Conservation (phyloP, 73 alveolate genomes). For the Uronychia setigera region DNA sequence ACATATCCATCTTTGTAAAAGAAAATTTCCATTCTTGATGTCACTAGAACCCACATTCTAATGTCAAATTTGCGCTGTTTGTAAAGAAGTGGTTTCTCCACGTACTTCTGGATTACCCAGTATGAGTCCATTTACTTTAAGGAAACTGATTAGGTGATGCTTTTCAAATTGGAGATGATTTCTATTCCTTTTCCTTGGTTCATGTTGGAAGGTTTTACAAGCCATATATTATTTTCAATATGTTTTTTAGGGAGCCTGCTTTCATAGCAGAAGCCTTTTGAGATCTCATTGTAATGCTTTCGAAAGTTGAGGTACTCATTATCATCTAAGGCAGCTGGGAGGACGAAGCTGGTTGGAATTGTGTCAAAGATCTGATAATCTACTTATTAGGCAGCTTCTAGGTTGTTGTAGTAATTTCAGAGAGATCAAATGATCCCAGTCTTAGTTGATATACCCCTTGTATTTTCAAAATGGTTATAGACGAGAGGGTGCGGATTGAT, state of each 20-base stretch:
- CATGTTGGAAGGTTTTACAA: conserved; percentile 81
- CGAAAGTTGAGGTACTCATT: conserved; percentile 12
- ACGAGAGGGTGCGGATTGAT: conserved; percentile 45
- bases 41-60: conserved; percentile 74
- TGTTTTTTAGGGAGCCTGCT: conserved; percentile 80
- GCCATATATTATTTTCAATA: conserved; percentile 86
- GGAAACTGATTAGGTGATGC: no score
- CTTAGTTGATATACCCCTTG: conserved; percentile 56
- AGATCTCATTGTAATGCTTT: conserved; percentile 26
- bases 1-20: conserved; percentile 86
- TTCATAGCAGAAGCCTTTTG: conserved; percentile 47
- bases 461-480: conserved; percentile 69
- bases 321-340: conserved; percentile 23
- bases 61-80: conserved; percentile 89
- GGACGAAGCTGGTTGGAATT: conserved; percentile 62
- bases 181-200: conserved; percentile 91
- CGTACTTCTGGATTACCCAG: conserved; percentile 92
- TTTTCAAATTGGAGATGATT: conserved; percentile 74
- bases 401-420: conserved; percentile 40
- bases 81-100: conserved; percentile 90
- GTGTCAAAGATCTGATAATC: no score
- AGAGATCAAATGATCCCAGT: conserved; percentile 56
- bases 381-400: conserved; percentile 46
- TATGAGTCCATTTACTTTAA: no score
- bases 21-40: conserved; percentile 36